Base-by-base conservation (phyloP, 2,329 filamentous ascomycete species). In the Aureobasidium sp. region DNA sequence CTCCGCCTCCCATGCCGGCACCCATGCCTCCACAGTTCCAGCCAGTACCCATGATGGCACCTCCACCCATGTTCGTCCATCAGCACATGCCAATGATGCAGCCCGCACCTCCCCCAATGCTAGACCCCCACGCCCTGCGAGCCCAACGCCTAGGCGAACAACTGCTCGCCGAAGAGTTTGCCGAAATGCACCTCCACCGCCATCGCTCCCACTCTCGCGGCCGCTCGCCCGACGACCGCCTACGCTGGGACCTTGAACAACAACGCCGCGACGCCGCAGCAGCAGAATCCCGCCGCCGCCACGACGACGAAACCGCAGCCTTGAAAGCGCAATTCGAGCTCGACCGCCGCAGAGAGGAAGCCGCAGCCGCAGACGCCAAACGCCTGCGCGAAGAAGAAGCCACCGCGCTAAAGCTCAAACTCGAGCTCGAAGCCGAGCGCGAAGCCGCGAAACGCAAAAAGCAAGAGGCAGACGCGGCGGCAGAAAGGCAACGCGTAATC, bases 341-440 rank as follows among this genome's bases (percentile, higher is more conserved):
- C 12, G 71, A 72, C 12, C 70, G 72, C n/a, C 42, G 44, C 31
- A 36, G 51, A 22, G 39, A 44, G 34, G 59, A 61, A 52, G 47
- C 47, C 37, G n/a, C 25, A 4, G 39, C 39, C 3, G 48, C 49
- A 14, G 48, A 53, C 8, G 68, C 71, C 22, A 70, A 72, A 36
- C 65, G 67, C 42, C 72, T 76, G 53, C 72, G 72, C 49, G 67
- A 76, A 15, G 66, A 75, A 15, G 69, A 74, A 56, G 72, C 77
- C 60, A 69, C 77, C 20, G 70, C 73, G 59, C 69, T 61, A 3
- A 44, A 61, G 11, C 11, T 42, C 1, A 52, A 44, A 12, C 37
- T 42, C 15, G 45, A 51, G n/a, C 37, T 61, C 15, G 56, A 59
- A 22, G 45, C 56, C 14, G 34, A 45, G 3, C 47, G 47, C 3